These are phyloP conservation scores for Trichaptum fuscoviolaceum DNA, from an alignment of 768 basidiomycete species.

Conservation along the genomic window DNA sequence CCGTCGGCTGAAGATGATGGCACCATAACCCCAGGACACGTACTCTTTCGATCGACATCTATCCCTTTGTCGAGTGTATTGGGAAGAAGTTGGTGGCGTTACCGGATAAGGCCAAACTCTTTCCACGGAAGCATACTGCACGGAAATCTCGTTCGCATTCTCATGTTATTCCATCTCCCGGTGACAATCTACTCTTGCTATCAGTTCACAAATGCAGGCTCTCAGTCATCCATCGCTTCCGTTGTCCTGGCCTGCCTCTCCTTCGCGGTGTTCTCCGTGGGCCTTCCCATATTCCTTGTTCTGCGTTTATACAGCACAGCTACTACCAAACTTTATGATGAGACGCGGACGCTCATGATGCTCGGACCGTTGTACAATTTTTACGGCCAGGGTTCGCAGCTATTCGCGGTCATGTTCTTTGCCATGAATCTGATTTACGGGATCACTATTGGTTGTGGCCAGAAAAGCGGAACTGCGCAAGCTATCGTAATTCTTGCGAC, in stretches of 20 bases:
- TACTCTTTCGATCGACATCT: conserved; percentile 30
- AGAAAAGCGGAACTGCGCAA: conserved; percentile 86
- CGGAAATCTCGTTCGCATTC: conserved; percentile 87
- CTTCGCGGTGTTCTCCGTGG: conserved; percentile 73
- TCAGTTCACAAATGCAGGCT: conserved; percentile 61
- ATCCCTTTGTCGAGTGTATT: conserved; percentile 27
- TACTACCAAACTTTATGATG: conserved; percentile 90
- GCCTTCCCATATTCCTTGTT: conserved; percentile 70
- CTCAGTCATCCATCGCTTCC: conserved; percentile 49
- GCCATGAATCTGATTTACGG: conserved; percentile 79
- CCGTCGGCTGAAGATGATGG: conserved; percentile 10
- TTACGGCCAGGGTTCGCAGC: conserved; percentile 85
- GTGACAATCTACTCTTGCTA: conserved; percentile 90
- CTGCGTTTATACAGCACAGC: conserved; percentile 74
- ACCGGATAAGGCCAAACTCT: conserved; percentile 50
- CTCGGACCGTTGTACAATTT: conserved; percentile 94
- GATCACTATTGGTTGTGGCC: conserved; percentile 82
- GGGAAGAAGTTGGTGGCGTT: conserved; percentile 48
- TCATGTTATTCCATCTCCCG: conserved; percentile 92
- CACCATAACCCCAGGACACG: conserved; percentile 23
- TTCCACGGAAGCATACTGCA: conserved; percentile 79
- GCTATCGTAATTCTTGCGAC: conserved; percentile 85
- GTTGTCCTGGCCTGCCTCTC: conserved; percentile 78
- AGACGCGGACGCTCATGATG: conserved; percentile 84
- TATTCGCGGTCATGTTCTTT: conserved; percentile 81